Evolutionary conservation across 306 rosid genomes (phyloP).

Genomic region (Lathyrus oleraceus): DNA sequence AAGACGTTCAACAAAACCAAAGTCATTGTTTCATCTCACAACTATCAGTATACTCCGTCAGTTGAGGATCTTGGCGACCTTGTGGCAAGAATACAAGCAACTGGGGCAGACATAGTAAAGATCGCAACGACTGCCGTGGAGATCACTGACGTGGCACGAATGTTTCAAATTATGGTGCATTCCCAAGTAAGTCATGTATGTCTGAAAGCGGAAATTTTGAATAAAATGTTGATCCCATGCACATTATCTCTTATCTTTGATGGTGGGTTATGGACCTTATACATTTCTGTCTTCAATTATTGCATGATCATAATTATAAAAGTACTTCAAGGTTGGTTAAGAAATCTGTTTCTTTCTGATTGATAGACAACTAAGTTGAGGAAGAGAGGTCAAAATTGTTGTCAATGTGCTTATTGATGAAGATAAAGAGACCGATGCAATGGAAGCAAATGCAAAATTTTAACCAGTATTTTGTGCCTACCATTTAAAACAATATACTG

Average conservation of each 20-base stretch:
- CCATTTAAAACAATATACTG: conserved; percentile 16
- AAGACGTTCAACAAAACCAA: conserved; percentile 60
- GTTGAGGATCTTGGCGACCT: conserved; percentile 88
- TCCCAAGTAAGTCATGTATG: conserved; percentile 75
- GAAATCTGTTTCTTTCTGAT: background rate
- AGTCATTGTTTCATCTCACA: conserved; percentile 92
- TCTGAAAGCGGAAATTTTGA: background rate
- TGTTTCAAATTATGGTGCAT: conserved; percentile 76
- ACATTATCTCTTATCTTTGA: background rate
- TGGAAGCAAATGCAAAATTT: conserved; percentile 2
- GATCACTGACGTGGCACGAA: conserved; percentile 75
- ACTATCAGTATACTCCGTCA: conserved; percentile 80
- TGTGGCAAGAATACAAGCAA: conserved; percentile 83
- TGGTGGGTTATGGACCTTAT: conserved; percentile 12
- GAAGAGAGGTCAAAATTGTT: background rate
- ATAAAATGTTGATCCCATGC: background rate
- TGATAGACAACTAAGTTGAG: conserved; percentile 17
- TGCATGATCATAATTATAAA: conserved; percentile 21
- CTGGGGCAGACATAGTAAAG: conserved; percentile 95
- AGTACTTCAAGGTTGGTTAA: background rate
- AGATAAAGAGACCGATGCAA: background rate
- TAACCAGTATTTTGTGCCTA: background rate
- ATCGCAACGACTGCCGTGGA: conserved; percentile 87
- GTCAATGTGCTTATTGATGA: background rate
- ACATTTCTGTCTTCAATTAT: conserved; percentile 20